These are phyloP conservation scores for Lasiosphaeria miniovina DNA, from an alignment of 495 filamentous ascomycete species.

Conservation along the genomic window DNA sequence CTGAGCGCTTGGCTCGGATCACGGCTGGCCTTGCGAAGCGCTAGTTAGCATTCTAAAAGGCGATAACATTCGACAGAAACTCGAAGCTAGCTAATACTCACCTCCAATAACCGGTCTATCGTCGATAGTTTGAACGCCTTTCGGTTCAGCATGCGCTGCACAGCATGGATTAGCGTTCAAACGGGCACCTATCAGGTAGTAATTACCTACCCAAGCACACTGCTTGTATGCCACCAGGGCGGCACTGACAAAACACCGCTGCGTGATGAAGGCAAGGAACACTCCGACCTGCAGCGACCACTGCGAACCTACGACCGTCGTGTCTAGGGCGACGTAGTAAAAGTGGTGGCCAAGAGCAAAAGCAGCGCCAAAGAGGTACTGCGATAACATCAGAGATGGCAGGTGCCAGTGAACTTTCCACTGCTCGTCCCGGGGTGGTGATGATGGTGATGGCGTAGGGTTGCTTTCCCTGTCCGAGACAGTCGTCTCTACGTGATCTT, in stretches of 20 bases:
- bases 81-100: background rate
- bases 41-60: background rate
- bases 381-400: constrained; percentile 3
- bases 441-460: too few relatives aligned
- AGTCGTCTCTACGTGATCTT: too few relatives aligned
- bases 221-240: background rate
- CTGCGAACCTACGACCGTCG: background rate
- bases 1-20: background rate
- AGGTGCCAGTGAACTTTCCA: constrained; percentile 15
- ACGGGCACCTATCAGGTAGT: background rate
- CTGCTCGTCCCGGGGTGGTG: background rate
- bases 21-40: background rate
- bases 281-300: background rate
- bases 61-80: background rate
- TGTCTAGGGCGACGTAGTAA: constrained; percentile 2
- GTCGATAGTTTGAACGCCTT: background rate
- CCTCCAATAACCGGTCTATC: background rate
- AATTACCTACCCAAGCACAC: background rate
- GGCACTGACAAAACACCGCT: background rate
- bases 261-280: background rate
- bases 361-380: background rate
- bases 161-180: background rate
- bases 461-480: too few relatives aligned
- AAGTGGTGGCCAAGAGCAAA: constrained; percentile 12
- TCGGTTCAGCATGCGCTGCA: background rate